Base-by-base conservation (phyloP, 129 eudicot species). In the Flaveria trinervia region DNA sequence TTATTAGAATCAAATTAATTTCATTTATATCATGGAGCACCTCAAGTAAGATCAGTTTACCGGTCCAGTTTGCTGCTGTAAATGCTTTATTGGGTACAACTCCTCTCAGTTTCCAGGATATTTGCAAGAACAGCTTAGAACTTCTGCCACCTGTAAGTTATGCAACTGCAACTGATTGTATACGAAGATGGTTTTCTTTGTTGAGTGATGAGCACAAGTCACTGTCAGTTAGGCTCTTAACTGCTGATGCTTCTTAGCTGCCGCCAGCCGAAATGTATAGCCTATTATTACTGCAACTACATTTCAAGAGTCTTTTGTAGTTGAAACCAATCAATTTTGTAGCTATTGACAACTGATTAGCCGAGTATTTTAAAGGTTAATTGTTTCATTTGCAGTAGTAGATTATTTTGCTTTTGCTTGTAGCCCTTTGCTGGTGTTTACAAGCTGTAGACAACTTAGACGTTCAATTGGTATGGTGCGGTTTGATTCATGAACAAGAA, bases 191-290 rank as follows among this genome's bases (percentile, higher is more conserved):
- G 91, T 86, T 85, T 75, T 81, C 79, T 79, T 83, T 60, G 60
- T 77, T 92, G 76, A 86, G 82, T 78, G 70, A 80, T 22, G 96
- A 92, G 69, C 85, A 85, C 15, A 86, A 82, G 75, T 74, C 84
- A 26, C 74, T 83, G 50, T 56, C 83, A 15, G 77, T 74, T 73
- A 80, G 77, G 55, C 80, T 82, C 36, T 74, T 87, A 1, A 65
- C 44, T 36, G 70, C 65, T 70, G 69, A 48, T 84, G 80, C 71
- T 28, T 66, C 65, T 36, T 65, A 73, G 80, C 59, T 50, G 65
- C 65, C n/a, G n/a, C n/a, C n/a, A n/a, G n/a, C n/a, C 11, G 56
- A 78, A 50, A 48, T 48, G 68, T 69, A 57, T 39, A 72, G 79
- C 60, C 44, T 14, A 7, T 48, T 28, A 52, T 51, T 51, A n/a